A percentile compares a stretch with the other conserved stretches of the same genome.
Evolutionary conservation across 805 yeast genomes (phyloP).

Genomic region (Teunomyces pallodes): DNA sequence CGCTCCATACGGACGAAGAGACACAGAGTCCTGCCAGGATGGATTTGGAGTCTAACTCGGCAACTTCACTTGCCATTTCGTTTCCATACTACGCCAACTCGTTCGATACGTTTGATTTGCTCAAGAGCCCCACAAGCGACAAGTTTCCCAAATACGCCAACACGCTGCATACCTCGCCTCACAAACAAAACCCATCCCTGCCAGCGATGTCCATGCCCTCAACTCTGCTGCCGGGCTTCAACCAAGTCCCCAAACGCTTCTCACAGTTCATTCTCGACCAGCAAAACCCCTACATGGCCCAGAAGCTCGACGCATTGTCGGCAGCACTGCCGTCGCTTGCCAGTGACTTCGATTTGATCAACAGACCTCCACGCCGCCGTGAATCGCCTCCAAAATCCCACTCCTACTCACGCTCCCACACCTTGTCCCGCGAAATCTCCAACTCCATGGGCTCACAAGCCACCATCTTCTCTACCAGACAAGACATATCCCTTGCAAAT

Average conservation of each 20-base stretch:
- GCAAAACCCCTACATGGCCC: conserved; percentile 19
- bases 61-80: conserved; percentile 27
- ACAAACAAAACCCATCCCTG: background rate
- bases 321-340: conserved; percentile 10
- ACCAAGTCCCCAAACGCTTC: conserved; percentile 40
- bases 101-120: conserved; percentile 26
- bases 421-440: conserved; percentile 26
- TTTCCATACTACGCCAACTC: conserved; percentile 24
- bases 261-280: conserved; percentile 41
- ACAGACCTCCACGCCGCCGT: conserved; percentile 2
- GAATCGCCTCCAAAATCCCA: conserved; percentile 2
- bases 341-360: conserved; percentile 8
- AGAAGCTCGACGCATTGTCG: conserved; percentile 19
- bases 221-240: conserved; percentile 13
- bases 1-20: background rate
- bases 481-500: background rate
- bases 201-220: conserved; percentile 1
- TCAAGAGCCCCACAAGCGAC: conserved; percentile 9
- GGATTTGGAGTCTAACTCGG: conserved; percentile 25
- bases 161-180: conserved; percentile 12
- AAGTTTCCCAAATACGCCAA: conserved; percentile 23
- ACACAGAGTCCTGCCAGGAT: conserved; percentile 8
- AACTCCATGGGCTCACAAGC: conserved; percentile 43
- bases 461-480: conserved; percentile 43
- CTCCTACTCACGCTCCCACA: background rate